Conservation (phyloP, 345 rosid species). For the Citrus inodora region DNA sequence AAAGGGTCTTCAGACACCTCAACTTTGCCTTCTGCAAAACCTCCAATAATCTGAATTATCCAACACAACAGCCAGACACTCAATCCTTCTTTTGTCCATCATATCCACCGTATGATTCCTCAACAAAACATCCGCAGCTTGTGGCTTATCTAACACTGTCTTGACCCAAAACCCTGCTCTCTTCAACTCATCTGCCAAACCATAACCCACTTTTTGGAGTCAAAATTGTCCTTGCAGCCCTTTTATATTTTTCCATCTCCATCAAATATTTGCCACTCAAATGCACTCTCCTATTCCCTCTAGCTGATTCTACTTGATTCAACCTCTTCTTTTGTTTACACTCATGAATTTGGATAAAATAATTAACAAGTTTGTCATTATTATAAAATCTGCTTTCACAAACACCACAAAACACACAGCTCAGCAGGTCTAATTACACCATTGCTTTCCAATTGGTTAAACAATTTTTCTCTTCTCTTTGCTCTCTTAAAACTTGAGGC, state of each 20-base stretch:
- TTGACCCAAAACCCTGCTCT: conserved; percentile 54
- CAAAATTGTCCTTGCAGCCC: conserved; percentile 48
- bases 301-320: conserved; percentile 74
- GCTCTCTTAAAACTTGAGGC: conserved; percentile 50
- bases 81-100: conserved; percentile 65
- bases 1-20: too few species aligned
- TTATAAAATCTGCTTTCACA: conserved; percentile 73
- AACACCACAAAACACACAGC: conserved; percentile 54
- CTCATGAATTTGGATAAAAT: conserved; percentile 61
- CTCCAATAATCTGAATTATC: too few species aligned
- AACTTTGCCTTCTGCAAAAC: too few species aligned
- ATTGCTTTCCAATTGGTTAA: conserved; percentile 60
- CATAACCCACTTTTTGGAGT: conserved; percentile 67
- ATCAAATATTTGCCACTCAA: conserved; percentile 59
- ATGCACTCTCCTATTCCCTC: conserved; percentile 67
- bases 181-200: conserved; percentile 65
- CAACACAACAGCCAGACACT: conserved; percentile 50
- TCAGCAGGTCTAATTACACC: conserved; percentile 13
- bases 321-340: conserved; percentile 65
- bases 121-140: too few species aligned
- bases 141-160: too few species aligned
- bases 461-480: conserved; percentile 51
- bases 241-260: conserved; percentile 78
- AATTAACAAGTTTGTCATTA: conserved; percentile 48
- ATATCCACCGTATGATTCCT: conserved; percentile 60